Percentiles rank a stretch among this genome's conserved stretches.
Conservation (phyloP, 23 red algal genomes). For the Gracilaria vermiculophylla region DNA sequence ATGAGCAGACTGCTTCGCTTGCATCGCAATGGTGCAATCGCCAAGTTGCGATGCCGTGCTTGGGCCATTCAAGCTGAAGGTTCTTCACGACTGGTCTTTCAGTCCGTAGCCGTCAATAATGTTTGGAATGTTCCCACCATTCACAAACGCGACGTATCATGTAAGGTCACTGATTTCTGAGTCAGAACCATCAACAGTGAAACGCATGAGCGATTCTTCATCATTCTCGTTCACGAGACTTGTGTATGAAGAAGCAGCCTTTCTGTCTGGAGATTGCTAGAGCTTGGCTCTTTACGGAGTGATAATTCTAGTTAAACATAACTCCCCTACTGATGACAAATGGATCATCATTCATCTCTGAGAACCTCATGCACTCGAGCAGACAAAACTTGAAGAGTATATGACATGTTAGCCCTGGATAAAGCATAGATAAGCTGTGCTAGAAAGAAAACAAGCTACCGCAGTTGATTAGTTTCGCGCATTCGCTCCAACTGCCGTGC, state of each 20-base stretch:
- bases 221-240: no score
- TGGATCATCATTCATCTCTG: background rate
- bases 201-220: no score
- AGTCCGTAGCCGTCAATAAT: no score
- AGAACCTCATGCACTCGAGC: background rate
- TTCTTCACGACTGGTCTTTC: no score
- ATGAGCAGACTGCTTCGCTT: no score
- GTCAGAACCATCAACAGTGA: no score
- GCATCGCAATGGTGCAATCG: no score
- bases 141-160: no score
- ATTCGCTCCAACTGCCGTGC: conserved; percentile 8
- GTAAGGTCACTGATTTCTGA: no score
- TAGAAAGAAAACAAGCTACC: background rate
- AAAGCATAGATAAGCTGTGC: background rate
- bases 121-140: no score
- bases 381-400: background rate
- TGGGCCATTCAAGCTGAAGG: no score
- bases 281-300: background rate
- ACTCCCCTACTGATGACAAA: background rate
- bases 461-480: conserved; percentile 24
- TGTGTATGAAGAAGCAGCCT: background rate
- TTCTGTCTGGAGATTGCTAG: background rate
- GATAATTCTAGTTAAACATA: background rate
- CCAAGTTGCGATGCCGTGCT: no score
- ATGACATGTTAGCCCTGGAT: background rate